These are phyloP conservation scores for Aspergillus ochraceus DNA, from an alignment of 2,329 filamentous ascomycete genomes.

Conservation along the genomic window DNA sequence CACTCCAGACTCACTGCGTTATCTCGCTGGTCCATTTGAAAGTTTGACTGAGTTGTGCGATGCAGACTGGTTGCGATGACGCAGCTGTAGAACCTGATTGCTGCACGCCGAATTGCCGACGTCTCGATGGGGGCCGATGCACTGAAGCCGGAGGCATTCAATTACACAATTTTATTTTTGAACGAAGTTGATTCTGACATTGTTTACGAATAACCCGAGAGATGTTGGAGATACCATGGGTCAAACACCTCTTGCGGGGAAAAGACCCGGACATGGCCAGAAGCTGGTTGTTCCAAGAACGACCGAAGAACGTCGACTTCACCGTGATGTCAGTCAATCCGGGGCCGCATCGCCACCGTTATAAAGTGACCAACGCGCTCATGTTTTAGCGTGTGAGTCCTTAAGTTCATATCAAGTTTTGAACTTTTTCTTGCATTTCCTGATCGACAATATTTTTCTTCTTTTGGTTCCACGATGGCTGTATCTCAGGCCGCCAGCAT, in stretches of 20 bases:
- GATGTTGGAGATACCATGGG: not conserved
- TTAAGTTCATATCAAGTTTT: too few relatives aligned
- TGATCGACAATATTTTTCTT: not conserved
- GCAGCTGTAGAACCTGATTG: not conserved
- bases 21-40: not conserved
- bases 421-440: not conserved
- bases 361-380: too few relatives aligned
- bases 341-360: not conserved
- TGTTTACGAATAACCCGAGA: not conserved
- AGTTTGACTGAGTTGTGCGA: not conserved
- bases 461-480: conserved; percentile 45
- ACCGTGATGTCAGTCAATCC: conserved; percentile 19
- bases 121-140: too few relatives aligned
- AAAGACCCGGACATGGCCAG: too few relatives aligned
- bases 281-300: not conserved
- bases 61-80: not conserved
- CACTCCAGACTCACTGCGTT: not conserved
- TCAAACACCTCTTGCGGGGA: not conserved
- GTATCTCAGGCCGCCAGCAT: conserved; percentile 66
- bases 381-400: too few relatives aligned
- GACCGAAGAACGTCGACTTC: conserved; percentile 11
- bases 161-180: too few relatives aligned
- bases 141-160: too few relatives aligned
- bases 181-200: too few relatives aligned
- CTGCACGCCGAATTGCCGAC: not conserved